phyloP scores from a whole-genome alignment of 352 stramenopile species.

The Chrysophaeum taylorii region DNA sequence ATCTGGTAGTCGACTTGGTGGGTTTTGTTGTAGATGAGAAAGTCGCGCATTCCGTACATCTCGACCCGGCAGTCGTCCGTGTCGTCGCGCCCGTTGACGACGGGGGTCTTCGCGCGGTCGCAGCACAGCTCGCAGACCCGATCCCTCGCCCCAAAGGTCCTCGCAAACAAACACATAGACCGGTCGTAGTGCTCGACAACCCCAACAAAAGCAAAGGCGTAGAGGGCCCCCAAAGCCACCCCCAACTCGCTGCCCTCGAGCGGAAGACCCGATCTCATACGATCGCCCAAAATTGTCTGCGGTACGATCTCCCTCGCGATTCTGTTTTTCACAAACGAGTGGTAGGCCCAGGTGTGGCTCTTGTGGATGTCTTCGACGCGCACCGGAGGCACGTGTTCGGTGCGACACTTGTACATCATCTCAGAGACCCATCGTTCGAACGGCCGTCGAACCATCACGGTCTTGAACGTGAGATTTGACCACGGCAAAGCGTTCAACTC shows the following conservation, averaged over 20 bases:
- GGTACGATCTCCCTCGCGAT: neutral
- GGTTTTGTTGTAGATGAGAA: neutral
- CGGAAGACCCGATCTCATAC: neutral
- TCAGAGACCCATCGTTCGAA: neutral
- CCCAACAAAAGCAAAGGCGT: neutral
- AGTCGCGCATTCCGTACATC: neutral
- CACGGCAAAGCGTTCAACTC: neutral
- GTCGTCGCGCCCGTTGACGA: neutral
- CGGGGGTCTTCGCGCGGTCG: neutral
- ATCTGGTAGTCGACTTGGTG: neutral
- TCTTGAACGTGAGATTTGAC: neutral
- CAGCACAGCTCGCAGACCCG: neutral
- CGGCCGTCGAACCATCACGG: neutral
- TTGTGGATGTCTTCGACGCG: neutral
- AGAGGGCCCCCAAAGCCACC: neutral
- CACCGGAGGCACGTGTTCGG: no score
- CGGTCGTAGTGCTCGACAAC: neutral
- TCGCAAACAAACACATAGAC: neutral
- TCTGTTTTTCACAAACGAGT: neutral
- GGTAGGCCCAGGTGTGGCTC: neutral
- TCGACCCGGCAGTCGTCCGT: neutral
- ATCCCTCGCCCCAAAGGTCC: neutral
- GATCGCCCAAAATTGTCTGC: neutral
- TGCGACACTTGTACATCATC: neutral
- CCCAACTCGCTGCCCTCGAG: neutral